phyloP scores from a whole-genome alignment of 176 grass and related monocot species.

The Aegilops sharonensis region DNA sequence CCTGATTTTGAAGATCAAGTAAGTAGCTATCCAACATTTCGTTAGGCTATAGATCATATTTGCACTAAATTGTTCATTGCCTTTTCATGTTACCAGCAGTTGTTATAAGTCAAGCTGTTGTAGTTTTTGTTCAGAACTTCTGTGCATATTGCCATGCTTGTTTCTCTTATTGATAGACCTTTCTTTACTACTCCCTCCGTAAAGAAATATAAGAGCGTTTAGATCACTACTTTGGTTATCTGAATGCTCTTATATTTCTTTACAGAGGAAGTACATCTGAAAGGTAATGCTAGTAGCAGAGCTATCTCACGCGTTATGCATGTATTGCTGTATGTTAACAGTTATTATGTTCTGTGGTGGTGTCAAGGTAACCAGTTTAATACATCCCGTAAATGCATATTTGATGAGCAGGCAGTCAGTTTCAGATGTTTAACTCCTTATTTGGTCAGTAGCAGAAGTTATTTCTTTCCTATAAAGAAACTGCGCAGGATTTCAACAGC shows the following conservation, averaged over 20 bases:
- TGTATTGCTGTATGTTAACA: conserved; percentile 1
- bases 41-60: conserved; percentile 3
- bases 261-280: not conserved
- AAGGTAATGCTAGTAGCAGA: conserved; percentile 1
- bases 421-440: conserved; percentile 16
- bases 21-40: conserved; percentile 44
- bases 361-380: conserved; percentile 23
- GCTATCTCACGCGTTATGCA: not conserved
- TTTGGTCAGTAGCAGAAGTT: conserved; percentile 12
- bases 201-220: no score
- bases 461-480: conserved; percentile 27
- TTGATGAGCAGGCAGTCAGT: not conserved
- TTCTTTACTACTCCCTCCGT: not conserved
- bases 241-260: no score
- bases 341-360: not conserved
- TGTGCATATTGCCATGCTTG: conserved; percentile 1
- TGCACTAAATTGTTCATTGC: not conserved
- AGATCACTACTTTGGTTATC: no score
- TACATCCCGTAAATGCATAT: conserved; percentile 1
- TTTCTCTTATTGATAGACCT: not conserved
- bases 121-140: conserved; percentile 8
- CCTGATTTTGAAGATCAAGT: conserved; percentile 99
- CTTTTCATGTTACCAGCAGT: conserved; percentile 9
- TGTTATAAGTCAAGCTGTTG: not conserved
- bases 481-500: conserved; percentile 21